Evolutionary conservation across 1,284 basidiomycete species (phyloP), one percentile per base, ranked within the genome.

Genomic region (Cerrena zonata): DNA sequence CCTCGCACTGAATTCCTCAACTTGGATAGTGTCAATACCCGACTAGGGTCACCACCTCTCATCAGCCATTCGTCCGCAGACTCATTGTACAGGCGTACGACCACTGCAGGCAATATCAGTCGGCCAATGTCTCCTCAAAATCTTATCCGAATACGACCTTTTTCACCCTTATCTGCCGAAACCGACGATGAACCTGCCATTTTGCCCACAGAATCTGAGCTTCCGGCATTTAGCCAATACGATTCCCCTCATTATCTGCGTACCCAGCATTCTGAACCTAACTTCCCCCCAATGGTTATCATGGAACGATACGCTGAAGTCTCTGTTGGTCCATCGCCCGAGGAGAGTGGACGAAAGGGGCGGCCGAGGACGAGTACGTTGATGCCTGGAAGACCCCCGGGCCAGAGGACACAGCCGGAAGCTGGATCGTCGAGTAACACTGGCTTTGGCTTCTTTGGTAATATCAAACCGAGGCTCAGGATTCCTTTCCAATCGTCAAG

Each of bases 1-100:
- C 37, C 47, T 40, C 19, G 34, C 15, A 26, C 30, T 22, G 22
- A 34, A 4, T 19, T 24, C 3, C 22, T 34, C 24, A 42, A 40
- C 30, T 12, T 43, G 36, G 48, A 23, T 15, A 22, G 39, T 15
- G 22, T 37, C 23, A 24, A 45, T 25, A 10, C 26, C 11, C 21
- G 11, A 3, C 15, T 41, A 23, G 3, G 45, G 30, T 50, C 15
- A 1, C 50, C 47, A 1, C 58, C 53, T 4, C 60, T 66, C 15
- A 59, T 56, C 3, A 61, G 55, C 48, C 65, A 65, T 49, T 58
- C 65, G 0, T 66, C 65, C 4, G 63, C 53, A 2, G 65, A 66
- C 44, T 66, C 65, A 2, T 52, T 64, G 2, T 49, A 62, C 7
- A 50, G 53, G 51, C 58, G 57, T 19, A 60, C 58, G 2, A 47